Base-by-base conservation (phyloP, 768 basidiomycete genomes). In the Trametes villosa region DNA sequence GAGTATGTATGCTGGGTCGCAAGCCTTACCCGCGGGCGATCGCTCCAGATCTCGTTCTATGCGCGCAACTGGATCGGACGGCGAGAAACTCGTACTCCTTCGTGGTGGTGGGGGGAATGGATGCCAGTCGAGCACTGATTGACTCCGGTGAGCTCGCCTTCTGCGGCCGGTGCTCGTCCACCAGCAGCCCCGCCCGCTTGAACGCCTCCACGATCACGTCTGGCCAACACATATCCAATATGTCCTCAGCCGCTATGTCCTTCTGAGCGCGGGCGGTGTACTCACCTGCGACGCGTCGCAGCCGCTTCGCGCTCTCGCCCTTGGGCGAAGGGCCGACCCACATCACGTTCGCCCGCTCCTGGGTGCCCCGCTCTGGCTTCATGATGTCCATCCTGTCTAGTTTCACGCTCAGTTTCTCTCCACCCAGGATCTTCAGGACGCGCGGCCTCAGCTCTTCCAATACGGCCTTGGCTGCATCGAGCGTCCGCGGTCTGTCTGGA, bases 301-400 rank as follows among this genome's bases (percentile, higher is more conserved):
- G 54, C 41, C 68, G 65, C 34, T 38, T 56, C 1, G 72, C 72
- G 12, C 74, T 70, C 29, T 75, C 72, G 11, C 66, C 64, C 53
- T 77, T 71, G 47, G 68, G 60, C 7, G 70, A 57, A 1, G 87
- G 86, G 1, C 83, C 85, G 12, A 81, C 63, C 76, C 81, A 88
- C 26, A 89, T 75, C 22, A 87, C 83, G 54, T 85, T 81, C 6
- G 85, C 85, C 42, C 76, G 65, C 66, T 76, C 65, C 20, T 67
- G 70, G 67, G 74, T 65, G 0, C 75, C 70, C 1, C 71, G 62
- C 5, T 77, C 74, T 0, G 78, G 75, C n/a, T 71, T 71, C 81
- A 83, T 79, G 51, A 86, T 77, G 47, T 83, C 75, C 69, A 90
- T 71, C 12, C 67, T 67, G 6, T 83, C 77, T 12, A 91, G 73